Conservation (phyloP, 106 monocot species). For the Vanilla planifolia region DNA sequence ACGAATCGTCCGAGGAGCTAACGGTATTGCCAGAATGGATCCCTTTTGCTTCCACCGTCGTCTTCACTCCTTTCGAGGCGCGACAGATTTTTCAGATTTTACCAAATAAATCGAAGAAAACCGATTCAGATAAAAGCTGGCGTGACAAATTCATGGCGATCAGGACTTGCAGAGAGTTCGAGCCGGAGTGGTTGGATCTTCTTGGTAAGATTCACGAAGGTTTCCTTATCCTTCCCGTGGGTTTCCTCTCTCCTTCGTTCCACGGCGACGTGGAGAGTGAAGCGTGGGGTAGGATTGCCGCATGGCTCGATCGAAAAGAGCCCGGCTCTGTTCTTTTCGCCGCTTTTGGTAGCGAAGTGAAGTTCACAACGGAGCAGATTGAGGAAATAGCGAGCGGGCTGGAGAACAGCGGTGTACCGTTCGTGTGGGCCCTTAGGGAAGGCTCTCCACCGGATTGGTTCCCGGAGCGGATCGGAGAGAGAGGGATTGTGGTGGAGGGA, state of each 20-base stretch:
- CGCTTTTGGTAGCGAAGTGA: conserved; percentile 53
- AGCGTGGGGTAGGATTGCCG: too few relatives aligned
- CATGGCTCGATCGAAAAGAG: conserved; percentile 48
- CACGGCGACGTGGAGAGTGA: not conserved
- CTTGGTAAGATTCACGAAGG: not conserved
- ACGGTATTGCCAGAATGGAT: conserved; percentile 12
- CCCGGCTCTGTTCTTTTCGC: conserved; percentile 46
- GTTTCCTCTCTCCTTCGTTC: conserved; percentile 9
- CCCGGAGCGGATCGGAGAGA: not conserved
- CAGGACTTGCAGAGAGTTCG: conserved; percentile 18
- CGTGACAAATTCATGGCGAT: too few relatives aligned
- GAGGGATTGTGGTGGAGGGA: conserved; percentile 31
- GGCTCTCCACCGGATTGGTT: not conserved
- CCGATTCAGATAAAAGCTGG: not conserved
- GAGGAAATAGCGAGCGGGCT: conserved; percentile 41
- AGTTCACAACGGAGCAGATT: conserved; percentile 20
- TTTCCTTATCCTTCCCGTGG: conserved; percentile 4
- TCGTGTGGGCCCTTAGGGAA: conserved; percentile 33
- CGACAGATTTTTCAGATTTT: not conserved
- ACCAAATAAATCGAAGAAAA: not conserved
- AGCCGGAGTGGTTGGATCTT: conserved; percentile 12
- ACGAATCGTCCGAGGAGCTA: conserved; percentile 3
- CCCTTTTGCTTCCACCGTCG: conserved; percentile 8
- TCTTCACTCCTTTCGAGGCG: conserved; percentile 7
- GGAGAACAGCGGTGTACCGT: conserved; percentile 18